phyloP scores from a whole-genome alignment of 805 yeast genomes.

The Jamesozyma spencerorum region DNA sequence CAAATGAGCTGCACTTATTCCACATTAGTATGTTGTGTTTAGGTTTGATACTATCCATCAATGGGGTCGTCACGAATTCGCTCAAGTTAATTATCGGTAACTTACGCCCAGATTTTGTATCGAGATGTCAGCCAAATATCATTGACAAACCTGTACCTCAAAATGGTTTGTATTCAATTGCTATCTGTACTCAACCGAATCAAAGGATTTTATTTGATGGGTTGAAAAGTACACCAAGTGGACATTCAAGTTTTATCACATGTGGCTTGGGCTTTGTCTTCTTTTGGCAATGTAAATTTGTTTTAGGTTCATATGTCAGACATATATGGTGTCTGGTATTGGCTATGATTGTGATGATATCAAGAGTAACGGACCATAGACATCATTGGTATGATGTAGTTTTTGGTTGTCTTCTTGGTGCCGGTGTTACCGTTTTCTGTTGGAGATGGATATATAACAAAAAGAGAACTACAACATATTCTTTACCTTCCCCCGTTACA shows the following conservation, averaged over 20 bases:
- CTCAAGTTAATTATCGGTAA: conserved; percentile 22
- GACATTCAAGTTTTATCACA: conserved; percentile 23
- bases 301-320: conserved; percentile 9
- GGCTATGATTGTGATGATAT: conserved; percentile 20
- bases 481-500: conserved; percentile 1
- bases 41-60: conserved; percentile 15
- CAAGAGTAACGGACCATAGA: conserved; percentile 24
- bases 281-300: conserved; percentile 18
- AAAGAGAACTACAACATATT: neutral
- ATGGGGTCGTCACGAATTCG: conserved; percentile 21
- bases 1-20: conserved; percentile 17
- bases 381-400: conserved; percentile 28
- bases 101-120: conserved; percentile 26
- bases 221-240: conserved; percentile 27
- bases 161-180: conserved; percentile 7
- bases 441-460: conserved; percentile 10
- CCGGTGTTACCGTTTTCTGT: conserved; percentile 6
- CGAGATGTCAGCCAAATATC: conserved; percentile 18
- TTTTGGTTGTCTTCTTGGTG: conserved; percentile 19
- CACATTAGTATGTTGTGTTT: conserved; percentile 17
- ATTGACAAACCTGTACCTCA: conserved; percentile 2
- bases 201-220: conserved; percentile 20
- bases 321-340: conserved; percentile 24
- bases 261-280: conserved; percentile 18
- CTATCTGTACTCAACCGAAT: conserved; percentile 16